Conservation (phyloP, 371 early-diverging fungal species). For the Apophysomyces ossiformis region DNA sequence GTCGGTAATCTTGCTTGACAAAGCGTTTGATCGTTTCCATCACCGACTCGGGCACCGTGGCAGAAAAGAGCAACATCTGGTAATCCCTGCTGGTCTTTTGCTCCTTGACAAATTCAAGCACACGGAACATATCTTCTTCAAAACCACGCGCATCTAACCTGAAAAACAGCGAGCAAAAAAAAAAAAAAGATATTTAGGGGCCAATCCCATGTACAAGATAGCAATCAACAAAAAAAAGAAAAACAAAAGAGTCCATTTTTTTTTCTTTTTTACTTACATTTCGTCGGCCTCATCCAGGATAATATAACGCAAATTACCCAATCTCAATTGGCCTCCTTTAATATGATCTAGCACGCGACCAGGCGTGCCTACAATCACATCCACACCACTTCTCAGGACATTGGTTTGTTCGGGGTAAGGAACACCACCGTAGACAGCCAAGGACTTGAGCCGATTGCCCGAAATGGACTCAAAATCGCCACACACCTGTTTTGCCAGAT, state of each 20-base stretch:
- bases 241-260: too few relatives aligned
- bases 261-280: constrained; percentile 59
- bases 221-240: too few relatives aligned
- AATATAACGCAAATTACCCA: constrained; percentile 74
- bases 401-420: constrained; percentile 81
- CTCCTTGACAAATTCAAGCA: constrained; percentile 74
- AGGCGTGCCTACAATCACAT: constrained; percentile 97
- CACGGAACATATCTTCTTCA: constrained; percentile 90
- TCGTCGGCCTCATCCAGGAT: constrained; percentile 97
- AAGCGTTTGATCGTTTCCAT: constrained; percentile 80
- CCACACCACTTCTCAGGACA: constrained; percentile 87
- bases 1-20: constrained; percentile 82
- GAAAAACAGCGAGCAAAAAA: not conserved
- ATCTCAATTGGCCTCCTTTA: constrained; percentile 80
- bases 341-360: constrained; percentile 97
- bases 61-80: constrained; percentile 88
- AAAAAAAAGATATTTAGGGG: not conserved
- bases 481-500: constrained; percentile 92
- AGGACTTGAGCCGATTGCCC: constrained; percentile 58
- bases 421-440: constrained; percentile 84
- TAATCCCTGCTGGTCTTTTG: constrained; percentile 75
- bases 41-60: constrained; percentile 89
- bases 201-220: too few relatives aligned
- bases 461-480: constrained; percentile 72
- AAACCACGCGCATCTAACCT: constrained; percentile 93